These are phyloP conservation scores for Aeminium ludgeri DNA, from an alignment of 495 filamentous ascomycete genomes.

Conservation along the genomic window DNA sequence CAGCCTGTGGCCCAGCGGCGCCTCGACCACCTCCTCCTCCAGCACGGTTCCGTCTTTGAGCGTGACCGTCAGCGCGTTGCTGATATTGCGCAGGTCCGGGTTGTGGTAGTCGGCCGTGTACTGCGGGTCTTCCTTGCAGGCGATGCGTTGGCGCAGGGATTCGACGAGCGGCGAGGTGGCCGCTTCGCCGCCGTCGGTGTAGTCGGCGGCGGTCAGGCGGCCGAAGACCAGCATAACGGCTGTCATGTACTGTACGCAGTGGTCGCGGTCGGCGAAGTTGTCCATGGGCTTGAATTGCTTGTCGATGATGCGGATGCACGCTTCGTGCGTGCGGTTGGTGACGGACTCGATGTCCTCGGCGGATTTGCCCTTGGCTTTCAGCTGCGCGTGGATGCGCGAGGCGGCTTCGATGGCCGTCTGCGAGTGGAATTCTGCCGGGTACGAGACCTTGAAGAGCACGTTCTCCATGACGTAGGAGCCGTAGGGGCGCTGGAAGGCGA, in stretches of 20 bases:
- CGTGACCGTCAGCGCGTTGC: conserved; percentile 84
- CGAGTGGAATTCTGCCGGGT: conserved; percentile 97
- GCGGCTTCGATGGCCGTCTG: conserved; percentile 95
- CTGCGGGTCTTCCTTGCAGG: conserved; percentile 86
- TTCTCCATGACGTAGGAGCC: conserved; percentile 99
- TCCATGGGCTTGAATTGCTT: conserved; percentile 99
- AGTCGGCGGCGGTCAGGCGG: conserved; percentile 79
- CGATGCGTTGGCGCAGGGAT: conserved; percentile 75
- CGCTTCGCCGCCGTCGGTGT: conserved; percentile 78
- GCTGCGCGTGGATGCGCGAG: conserved; percentile 64
- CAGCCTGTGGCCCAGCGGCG: conserved; percentile 81
- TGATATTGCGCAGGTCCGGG: conserved; percentile 79
- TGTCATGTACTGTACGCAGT: conserved; percentile 98
- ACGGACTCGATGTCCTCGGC: conserved; percentile 87
- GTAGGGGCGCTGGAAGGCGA: conserved; percentile 88
- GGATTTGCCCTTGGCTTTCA: conserved; percentile 71
- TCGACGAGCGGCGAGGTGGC: conserved; percentile 81
- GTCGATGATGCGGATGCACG: conserved; percentile 96
- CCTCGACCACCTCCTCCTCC: conserved; percentile 83
- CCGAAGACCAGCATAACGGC: conserved; percentile 87
- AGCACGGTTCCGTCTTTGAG: conserved; percentile 90
- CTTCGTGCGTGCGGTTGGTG: conserved; percentile 91
- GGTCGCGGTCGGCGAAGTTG: conserved; percentile 97
- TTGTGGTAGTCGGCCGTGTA: conserved; percentile 93
- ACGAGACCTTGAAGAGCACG: conserved; percentile 97